A percentile compares a stretch with the other conserved stretches of the same genome.
These are phyloP conservation scores for Paramecium sexaurelia DNA, from an alignment of 73 alveolate genomes.

Conservation along the genomic window DNA sequence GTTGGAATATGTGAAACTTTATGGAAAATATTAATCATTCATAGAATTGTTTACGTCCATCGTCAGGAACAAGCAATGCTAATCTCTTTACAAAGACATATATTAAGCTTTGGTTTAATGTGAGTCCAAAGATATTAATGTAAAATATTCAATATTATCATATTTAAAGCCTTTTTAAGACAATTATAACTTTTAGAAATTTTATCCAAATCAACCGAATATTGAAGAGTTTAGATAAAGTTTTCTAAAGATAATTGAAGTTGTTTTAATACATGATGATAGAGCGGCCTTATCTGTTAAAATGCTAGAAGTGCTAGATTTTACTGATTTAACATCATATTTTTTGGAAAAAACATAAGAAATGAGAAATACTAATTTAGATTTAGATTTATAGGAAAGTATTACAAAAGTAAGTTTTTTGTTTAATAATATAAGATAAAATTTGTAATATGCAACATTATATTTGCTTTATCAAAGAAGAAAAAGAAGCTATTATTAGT, in stretches of 20 bases:
- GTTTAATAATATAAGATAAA: neutral
- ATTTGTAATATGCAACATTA: neutral
- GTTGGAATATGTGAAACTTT: slow-evolving; percentile 23
- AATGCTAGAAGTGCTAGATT: neutral
- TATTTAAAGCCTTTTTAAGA: slow-evolving; percentile 22
- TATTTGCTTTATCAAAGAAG: neutral
- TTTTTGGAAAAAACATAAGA: slow-evolving; percentile 15
- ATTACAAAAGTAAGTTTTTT: neutral
- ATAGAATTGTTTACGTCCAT: neutral
- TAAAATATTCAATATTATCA: neutral
- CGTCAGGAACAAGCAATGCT: neutral
- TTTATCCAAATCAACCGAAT: neutral
- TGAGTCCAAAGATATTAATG: neutral
- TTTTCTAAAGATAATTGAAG: neutral
- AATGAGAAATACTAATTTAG: slow-evolving; percentile 45
- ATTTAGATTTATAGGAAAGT: neutral
- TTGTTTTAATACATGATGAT: neutral
- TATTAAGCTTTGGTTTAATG: neutral
- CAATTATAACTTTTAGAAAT: neutral
- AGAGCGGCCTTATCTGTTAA: neutral
- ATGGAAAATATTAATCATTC: slow-evolving; percentile 3
- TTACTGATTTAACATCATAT: neutral
- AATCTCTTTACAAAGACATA: neutral
- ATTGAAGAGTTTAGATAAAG: neutral
- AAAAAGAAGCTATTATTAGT: neutral